Evolutionary conservation across 2,329 filamentous ascomycete species (phyloP), one percentile per base, ranked within the genome.

Genomic region (Curvularia hawaiiensis): DNA sequence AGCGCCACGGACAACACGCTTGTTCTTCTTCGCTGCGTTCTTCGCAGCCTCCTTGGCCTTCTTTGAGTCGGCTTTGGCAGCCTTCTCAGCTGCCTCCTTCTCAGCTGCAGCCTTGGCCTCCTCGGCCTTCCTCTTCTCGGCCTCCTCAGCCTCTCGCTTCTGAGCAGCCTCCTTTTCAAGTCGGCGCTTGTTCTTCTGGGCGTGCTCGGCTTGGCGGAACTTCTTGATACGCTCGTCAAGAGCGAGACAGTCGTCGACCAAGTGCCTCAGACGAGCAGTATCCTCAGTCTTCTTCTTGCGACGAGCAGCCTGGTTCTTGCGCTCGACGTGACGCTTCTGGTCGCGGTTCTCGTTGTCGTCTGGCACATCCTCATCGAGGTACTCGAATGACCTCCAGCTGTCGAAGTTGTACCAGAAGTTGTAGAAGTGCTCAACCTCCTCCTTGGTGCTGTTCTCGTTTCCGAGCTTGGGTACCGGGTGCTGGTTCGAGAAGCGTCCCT

Each of bases 331-430:
- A 57, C 95, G 91, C 84, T 97, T 98, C 84, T 99, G 95, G 81
- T 98, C 94, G 78, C 95, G 93, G 83, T 93, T 97, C 83, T 98
- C 95, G 78, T 95, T 97, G 83, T 99, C 95, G 74, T 99, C 95
- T 40, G 95, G 95, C 30, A 99, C 94, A 75, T 99, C 95, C 83
- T 99, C 95, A 75, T 99, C 95, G 58, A 96, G 90, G 80, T 99
- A 99, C 82, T 99, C 95, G 73, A 99, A 99, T 3, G 90, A 88
- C 61, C 95, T 86, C 95, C 95, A 99, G 78, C 90, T 95, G 84
- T 99, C 95, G 72, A 99, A 96, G 85, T 94, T 96, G 85, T 98
- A 99, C 89, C 91, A 99, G 84, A 98, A 99, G 85, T 99, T 97
- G 86, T 99, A 99, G 79, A 99, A 99, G 52, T 84, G 83, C 75